Conservation (phyloP, 2,329 filamentous ascomycete genomes). For the Leptoxyphium fumago region DNA sequence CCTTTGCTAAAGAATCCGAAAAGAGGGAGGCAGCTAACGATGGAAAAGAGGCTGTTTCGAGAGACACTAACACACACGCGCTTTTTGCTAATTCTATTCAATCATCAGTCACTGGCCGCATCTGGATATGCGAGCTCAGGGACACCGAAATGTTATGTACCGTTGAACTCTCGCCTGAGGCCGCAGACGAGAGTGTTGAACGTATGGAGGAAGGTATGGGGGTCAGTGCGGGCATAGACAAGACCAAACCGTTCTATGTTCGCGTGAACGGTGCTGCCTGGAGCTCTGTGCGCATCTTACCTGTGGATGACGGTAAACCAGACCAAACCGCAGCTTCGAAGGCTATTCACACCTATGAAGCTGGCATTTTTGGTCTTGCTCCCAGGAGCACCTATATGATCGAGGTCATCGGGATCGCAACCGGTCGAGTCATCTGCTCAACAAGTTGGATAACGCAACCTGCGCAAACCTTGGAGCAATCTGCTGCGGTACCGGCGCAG, state of each 20-base stretch:
- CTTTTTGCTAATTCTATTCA: constrained; percentile 56
- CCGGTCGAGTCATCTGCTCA: constrained; percentile 52
- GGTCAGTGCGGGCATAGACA: constrained; percentile 39
- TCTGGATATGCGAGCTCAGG: constrained; percentile 70
- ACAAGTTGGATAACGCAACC: constrained; percentile 56
- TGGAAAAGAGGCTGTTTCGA: constrained; percentile 58
- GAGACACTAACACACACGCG: constrained; percentile 48
- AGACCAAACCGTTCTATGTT: constrained; percentile 62
- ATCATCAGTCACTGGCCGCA: constrained; percentile 41
- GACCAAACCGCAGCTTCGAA: constrained; percentile 19
- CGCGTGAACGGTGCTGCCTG: constrained; percentile 65
- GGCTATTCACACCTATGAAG: constrained; percentile 42
- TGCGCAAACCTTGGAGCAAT: constrained; percentile 43
- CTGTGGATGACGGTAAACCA: constrained; percentile 21
- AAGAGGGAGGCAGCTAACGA: constrained; percentile 64
- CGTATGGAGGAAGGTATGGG: constrained; percentile 25
- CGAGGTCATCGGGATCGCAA: constrained; percentile 58
- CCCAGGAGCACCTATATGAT: constrained; percentile 64
- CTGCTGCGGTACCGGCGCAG: constrained; percentile 33
- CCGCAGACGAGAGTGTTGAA: constrained; percentile 10
- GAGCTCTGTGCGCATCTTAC: constrained; percentile 59
- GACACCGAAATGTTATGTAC: constrained; percentile 62
- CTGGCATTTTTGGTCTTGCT: constrained; percentile 52
- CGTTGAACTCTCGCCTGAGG: constrained; percentile 19
- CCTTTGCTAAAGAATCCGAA: constrained; percentile 68